Percentiles rank a stretch among this genome's conserved stretches.
These are phyloP conservation scores for Pythium grandisporangium DNA, from an alignment of 352 stramenopile genomes.

Conservation along the genomic window DNA sequence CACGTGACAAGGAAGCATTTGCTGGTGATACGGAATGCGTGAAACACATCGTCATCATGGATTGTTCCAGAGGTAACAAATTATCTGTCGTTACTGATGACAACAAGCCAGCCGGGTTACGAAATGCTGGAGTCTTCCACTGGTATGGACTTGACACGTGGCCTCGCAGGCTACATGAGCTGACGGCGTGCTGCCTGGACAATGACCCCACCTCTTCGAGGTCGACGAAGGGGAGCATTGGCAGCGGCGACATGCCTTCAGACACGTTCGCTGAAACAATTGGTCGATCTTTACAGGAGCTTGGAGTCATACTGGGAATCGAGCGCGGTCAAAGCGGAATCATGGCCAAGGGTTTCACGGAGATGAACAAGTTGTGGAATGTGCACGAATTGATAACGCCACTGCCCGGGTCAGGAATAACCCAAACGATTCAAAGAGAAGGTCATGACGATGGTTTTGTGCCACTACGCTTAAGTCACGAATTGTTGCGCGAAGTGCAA, in stretches of 20 bases:
- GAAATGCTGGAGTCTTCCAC: slow-evolving; percentile 51
- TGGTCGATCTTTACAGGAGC: slow-evolving; percentile 53
- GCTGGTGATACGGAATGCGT: slow-evolving; percentile 23
- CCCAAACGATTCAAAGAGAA: slow-evolving; percentile 20
- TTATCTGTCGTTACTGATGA: slow-evolving; percentile 36
- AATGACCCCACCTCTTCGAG: slow-evolving; percentile 40
- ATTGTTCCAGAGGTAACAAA: slow-evolving; percentile 50
- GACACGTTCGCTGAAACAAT: slow-evolving; percentile 58
- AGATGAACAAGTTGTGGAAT: slow-evolving; percentile 56
- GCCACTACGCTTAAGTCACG: slow-evolving; percentile 24
- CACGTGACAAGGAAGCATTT: slow-evolving; percentile 29
- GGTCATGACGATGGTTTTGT: slow-evolving; percentile 11
- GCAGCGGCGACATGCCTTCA: slow-evolving; percentile 44
- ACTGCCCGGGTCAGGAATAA: no score
- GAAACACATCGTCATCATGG: slow-evolving; percentile 68
- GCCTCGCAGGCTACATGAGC: slow-evolving; percentile 31
- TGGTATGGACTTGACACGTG: slow-evolving; percentile 62
- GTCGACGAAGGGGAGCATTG: slow-evolving; percentile 50
- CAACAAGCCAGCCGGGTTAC: slow-evolving; percentile 47
- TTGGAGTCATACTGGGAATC: slow-evolving; percentile 56
- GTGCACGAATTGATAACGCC: no score
- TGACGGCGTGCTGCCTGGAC: slow-evolving; percentile 42
- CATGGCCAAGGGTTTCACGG: slow-evolving; percentile 65
- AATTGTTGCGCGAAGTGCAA: slow-evolving; percentile 19
- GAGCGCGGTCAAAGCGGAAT: slow-evolving; percentile 43